Evolutionary conservation across 2,329 filamentous ascomycete genomes (phyloP).

Genomic region (Alternaria longipes): DNA sequence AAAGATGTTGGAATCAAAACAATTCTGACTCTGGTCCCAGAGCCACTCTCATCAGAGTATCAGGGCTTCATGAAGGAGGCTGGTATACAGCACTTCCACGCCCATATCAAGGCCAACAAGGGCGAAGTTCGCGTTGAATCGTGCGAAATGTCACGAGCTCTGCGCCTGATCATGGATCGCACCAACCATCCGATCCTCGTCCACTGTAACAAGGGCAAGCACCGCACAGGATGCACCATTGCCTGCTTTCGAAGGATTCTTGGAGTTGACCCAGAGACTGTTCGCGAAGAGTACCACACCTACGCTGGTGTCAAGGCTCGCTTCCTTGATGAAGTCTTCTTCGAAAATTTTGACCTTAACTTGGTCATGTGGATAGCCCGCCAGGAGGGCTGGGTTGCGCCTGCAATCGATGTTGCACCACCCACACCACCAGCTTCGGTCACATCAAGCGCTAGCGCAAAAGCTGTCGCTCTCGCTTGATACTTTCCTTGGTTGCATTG

Average conservation of each 20-base stretch:
- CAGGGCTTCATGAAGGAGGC: conserved; percentile 70
- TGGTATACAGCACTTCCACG: conserved; percentile 75
- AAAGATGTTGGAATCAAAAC: conserved; percentile 75
- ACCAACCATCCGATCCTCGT: conserved; percentile 82
- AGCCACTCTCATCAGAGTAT: conserved; percentile 59
- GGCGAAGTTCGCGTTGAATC: conserved; percentile 61
- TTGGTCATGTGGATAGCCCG: conserved; percentile 52
- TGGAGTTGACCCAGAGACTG: conserved; percentile 68
- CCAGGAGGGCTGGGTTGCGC: conserved; percentile 40
- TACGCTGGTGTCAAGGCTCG: conserved; percentile 65
- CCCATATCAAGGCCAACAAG: conserved; percentile 89
- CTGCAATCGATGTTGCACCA: conserved; percentile 25
- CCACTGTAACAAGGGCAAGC: conserved; percentile 94
- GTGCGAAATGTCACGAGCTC: conserved; percentile 71
- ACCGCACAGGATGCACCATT: conserved; percentile 90
- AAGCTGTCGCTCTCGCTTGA: conserved; percentile 20
- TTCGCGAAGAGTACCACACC: conserved; percentile 76
- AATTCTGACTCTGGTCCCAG: conserved; percentile 71
- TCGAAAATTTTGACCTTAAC: conserved; percentile 56
- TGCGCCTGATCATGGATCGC: conserved; percentile 75
- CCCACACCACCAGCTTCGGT: conserved; percentile 36
- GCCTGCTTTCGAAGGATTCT: conserved; percentile 77
- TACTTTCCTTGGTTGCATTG: background rate
- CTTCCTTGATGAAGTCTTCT: conserved; percentile 57
- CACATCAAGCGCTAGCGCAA: conserved; percentile 19